phyloP scores from a whole-genome alignment of 192 early-diverging fungal genomes.

The Globomyces pollinis-pini region DNA sequence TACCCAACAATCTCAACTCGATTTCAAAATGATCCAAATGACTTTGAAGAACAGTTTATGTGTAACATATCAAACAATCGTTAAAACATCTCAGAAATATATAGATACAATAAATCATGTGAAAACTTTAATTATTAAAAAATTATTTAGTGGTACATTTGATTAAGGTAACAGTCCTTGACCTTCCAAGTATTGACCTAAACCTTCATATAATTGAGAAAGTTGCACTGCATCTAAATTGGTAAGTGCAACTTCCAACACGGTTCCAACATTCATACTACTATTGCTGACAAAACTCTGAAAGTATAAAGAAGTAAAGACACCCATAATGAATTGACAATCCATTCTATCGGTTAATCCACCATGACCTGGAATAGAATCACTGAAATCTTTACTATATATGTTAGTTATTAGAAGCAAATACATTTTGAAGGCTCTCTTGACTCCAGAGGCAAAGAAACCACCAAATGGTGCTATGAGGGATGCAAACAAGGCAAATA shows the following conservation, averaged over 20 bases:
- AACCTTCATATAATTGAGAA: slow-evolving; percentile 35
- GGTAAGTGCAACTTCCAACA: slow-evolving; percentile 33
- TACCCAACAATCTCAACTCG: too few species aligned
- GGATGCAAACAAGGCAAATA: slow-evolving; percentile 86
- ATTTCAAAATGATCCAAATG: too few species aligned
- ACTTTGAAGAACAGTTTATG: too few species aligned
- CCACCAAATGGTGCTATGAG: slow-evolving; percentile 96
- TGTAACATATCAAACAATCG: too few species aligned
- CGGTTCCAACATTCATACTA: slow-evolving; percentile 25
- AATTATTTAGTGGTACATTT: too few species aligned
- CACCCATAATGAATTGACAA: slow-evolving; percentile 95
- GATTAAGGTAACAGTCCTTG: slow-evolving; percentile 18
- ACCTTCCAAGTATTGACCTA: slow-evolving; percentile 43
- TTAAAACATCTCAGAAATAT: too few species aligned
- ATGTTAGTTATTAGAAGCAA: too few species aligned
- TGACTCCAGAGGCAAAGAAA: slow-evolving; percentile 95
- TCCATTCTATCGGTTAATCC: slow-evolving; percentile 97
- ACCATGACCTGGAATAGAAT: slow-evolving; percentile 95
- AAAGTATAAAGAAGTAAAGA: slow-evolving; percentile 88
- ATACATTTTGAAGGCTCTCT: slow-evolving; percentile 94
- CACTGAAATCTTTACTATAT: slow-evolving; percentile 97
- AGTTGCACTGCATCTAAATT: slow-evolving; percentile 26
- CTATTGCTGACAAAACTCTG: slow-evolving; percentile 9
- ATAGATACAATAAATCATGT: too few species aligned
- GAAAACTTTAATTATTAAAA: too few species aligned